A percentile compares a stretch with the other conserved stretches of the same genome.
Evolutionary conservation across 345 rosid genomes (phyloP).

Genomic region (Gossypium mustelinum): DNA sequence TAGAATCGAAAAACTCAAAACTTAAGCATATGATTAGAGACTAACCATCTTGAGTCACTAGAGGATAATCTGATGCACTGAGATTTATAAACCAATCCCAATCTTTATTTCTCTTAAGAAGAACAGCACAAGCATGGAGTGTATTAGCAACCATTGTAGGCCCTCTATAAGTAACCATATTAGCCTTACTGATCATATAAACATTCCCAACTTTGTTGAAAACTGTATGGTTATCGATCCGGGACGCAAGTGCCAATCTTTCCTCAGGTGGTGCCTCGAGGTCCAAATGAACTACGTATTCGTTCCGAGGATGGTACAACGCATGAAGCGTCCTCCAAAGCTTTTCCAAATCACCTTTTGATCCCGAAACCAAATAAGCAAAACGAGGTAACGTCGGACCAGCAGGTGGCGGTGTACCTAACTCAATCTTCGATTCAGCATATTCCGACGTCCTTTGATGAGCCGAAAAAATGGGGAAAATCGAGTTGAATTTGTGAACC

Average conservation of each 20-base stretch:
- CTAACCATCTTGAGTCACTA: slow-evolving; percentile 96
- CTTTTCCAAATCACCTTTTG: slow-evolving; percentile 86
- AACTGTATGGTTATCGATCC: slow-evolving; percentile 63
- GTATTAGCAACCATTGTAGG: slow-evolving; percentile 99
- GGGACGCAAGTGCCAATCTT: slow-evolving; percentile 68
- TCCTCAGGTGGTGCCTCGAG: slow-evolving; percentile 84
- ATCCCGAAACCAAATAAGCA: slow-evolving; percentile 93
- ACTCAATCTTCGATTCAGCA: slow-evolving; percentile 57
- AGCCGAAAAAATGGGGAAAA: slow-evolving; percentile 65
- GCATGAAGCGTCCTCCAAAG: slow-evolving; percentile 97
- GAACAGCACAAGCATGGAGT: slow-evolving; percentile 97
- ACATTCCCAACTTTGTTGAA: slow-evolving; percentile 74
- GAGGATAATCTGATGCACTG: slow-evolving; percentile 99
- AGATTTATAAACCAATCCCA: slow-evolving; percentile 99
- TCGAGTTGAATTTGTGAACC: slow-evolving; percentile 52
- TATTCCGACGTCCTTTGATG: slow-evolving; percentile 43
- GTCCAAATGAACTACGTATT: slow-evolving; percentile 89
- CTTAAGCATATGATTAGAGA: slow-evolving; percentile 3
- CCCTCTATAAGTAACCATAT: slow-evolving; percentile 95
- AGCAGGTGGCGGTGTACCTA: slow-evolving; percentile 23
- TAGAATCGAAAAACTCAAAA: background rate
- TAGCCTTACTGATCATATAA: slow-evolving; percentile 80
- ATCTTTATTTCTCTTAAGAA: slow-evolving; percentile 69
- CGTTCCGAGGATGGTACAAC: slow-evolving; percentile 85
- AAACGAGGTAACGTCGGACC: slow-evolving; percentile 62